Evolutionary conservation across 495 filamentous ascomycete species (phyloP), one percentile per base, ranked within the genome.

Genomic region (Penicillium bialowiezense): DNA sequence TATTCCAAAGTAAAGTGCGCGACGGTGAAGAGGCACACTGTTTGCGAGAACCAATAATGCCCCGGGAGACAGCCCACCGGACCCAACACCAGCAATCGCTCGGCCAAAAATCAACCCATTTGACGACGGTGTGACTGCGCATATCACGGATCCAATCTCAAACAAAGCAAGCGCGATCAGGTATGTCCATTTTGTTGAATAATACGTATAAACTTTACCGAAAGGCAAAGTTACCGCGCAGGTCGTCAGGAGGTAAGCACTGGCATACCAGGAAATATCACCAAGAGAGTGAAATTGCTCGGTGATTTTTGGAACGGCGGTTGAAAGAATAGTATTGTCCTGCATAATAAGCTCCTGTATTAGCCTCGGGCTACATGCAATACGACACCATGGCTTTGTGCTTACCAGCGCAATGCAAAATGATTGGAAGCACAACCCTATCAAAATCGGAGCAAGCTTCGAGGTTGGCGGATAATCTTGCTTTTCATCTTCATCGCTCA

Each of bases 261-360:
- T 80, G 17, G 84, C 88, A 48, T 91, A 92, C 89, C 89, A 92
- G 32, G 86, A 88, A 0, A 95, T 78, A 55, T 92, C 89, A 23
- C 75, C 71, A 0, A 93, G 62, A 17, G 86, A 82, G 19, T 87
- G 74, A 67, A 95, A 95, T 32, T 88, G 67, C 58, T 90, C 84
- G 0, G 89, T 91, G 44, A 95, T 92, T 42, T 82, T 82, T 4
- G 89, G 89, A 44, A 91, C 89, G n/a, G 89, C 89, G 0, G 89
- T 92, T 6, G 86, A 82, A 42, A 95, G 87, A 56, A 93, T 91
- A 7, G 89, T 88, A 56, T 87, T 85, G 58, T 87, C 84, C 74
- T 78, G 26, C n/a, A 44, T 54, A 35, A 33, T 12, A 35, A 18
- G 20, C 32, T 12, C 8, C 43, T 10, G 1, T 7, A 8, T 44